phyloP scores from a whole-genome alignment of 257 asterid genomes.

The Lycium ferocissimum region DNA sequence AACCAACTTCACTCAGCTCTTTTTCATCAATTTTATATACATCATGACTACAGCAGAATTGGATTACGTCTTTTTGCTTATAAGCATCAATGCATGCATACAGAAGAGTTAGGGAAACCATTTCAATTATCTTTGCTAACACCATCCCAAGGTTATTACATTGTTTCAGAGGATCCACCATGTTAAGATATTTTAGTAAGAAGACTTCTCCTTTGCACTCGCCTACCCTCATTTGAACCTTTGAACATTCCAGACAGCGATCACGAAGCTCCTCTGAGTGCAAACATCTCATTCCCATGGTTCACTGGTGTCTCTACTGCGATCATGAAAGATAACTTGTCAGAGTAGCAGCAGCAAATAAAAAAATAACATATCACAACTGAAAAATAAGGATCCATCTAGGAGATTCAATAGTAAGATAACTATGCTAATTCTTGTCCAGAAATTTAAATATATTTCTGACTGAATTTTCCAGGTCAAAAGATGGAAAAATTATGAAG shows the following conservation, averaged over 20 bases:
- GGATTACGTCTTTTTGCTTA: slow-evolving; percentile 64
- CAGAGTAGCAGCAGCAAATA: neutral
- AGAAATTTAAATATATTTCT: neutral
- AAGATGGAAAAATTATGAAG: neutral
- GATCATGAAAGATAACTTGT: too few species aligned
- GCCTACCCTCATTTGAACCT: neutral
- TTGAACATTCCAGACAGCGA: neutral
- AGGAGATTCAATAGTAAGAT: neutral
- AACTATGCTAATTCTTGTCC: neutral
- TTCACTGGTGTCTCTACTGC: too few species aligned
- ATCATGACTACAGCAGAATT: slow-evolving; percentile 74
- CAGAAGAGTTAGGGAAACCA: slow-evolving; percentile 58
- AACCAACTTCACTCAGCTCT: slow-evolving; percentile 44
- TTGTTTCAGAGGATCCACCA: slow-evolving; percentile 29
- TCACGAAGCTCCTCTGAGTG: neutral
- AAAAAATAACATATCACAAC: too few species aligned
- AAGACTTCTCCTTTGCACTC: neutral
- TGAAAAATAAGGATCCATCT: neutral
- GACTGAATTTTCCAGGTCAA: neutral
- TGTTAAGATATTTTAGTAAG: slow-evolving; percentile 12
- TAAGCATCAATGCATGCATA: slow-evolving; percentile 54
- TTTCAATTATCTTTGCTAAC: slow-evolving; percentile 29
- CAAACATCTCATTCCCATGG: too few species aligned
- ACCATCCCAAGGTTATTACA: slow-evolving; percentile 31
- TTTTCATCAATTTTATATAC: slow-evolving; percentile 40